Base-by-base conservation (phyloP, 495 filamentous ascomycete genomes). In the Bathelium albidoporum region DNA sequence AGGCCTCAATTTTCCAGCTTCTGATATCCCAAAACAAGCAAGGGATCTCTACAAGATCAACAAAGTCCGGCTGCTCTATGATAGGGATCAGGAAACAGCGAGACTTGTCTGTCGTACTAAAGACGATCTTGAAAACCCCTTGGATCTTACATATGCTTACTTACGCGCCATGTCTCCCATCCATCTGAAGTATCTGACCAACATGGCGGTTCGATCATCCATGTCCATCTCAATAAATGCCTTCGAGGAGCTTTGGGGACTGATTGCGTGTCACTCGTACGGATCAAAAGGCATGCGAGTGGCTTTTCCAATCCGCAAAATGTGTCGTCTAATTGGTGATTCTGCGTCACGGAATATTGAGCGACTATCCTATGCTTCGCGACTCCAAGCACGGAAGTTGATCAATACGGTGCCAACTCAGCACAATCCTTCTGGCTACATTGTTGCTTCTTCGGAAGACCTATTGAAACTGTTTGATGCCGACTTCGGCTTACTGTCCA, bases 161-260 rank as follows among this genome's bases (percentile, higher is more conserved):
- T 80, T 97, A 9, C 86, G 92, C 39, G 91, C 93, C 32, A 96
- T 96, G 80, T 93, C 89, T 0, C 90, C 92, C 1, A 90, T 96
- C 39, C 89, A 92, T 67, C 74, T 96, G 53, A 95, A 95, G 69
- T 96, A 96, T 64, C 79, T 96, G 1, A 81, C 78, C n/a, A 89
- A 96, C 71, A 96, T 96, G 92, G 83, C 83, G 1, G 90, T 96
- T 2, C 83, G 91, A 26, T 87, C 90, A 0, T 95, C 89, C 63
- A 96, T 96, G 91, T 95, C 91, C 5, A 93, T 97, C 66, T 95
- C 91, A 7, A 88, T 96, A 68, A 93, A 89, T 62, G 87, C 87
- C 0, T 91, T 94, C 70, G 78, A 82, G 64, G 87, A 95, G 62
- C 77, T 96, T 0, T 97, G 92, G 92, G 93, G 92, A 0, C 77